Evolutionary conservation across 306 rosid genomes (phyloP).

Genomic region (Citrullus amarus): DNA sequence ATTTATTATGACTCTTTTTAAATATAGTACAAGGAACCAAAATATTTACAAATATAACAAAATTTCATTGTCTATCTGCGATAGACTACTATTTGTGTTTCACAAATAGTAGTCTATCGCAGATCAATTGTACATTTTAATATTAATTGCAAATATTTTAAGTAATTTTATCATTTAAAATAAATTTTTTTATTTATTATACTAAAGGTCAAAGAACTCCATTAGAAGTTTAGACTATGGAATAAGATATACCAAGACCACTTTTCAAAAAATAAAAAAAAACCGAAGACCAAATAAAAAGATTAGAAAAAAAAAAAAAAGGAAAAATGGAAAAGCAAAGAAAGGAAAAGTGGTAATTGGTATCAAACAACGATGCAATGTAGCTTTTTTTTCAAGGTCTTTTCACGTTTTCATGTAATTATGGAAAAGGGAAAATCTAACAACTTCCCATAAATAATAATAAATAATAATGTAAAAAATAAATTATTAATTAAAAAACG

Average conservation of each 20-base stretch:
- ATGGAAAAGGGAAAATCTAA: slow-evolving; percentile 7
- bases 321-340: neutral
- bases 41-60: too few species aligned
- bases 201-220: too few species aligned
- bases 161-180: too few species aligned
- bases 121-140: too few species aligned
- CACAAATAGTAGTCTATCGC: too few species aligned
- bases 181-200: too few species aligned
- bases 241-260: neutral
- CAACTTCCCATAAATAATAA: neutral
- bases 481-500: neutral
- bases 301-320: neutral
- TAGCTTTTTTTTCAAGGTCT: neutral
- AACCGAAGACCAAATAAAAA: neutral
- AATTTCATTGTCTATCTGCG: too few species aligned
- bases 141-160: too few species aligned
- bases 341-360: neutral
- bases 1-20: too few species aligned
- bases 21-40: too few species aligned
- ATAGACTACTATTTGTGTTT: too few species aligned
- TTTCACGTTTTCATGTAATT: neutral
- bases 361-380: slow-evolving; percentile 2
- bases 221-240: too few species aligned
- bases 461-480: neutral
- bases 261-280: neutral